Base-by-base conservation (phyloP, 2,329 filamentous ascomycete species). In the Hortaea werneckii region DNA sequence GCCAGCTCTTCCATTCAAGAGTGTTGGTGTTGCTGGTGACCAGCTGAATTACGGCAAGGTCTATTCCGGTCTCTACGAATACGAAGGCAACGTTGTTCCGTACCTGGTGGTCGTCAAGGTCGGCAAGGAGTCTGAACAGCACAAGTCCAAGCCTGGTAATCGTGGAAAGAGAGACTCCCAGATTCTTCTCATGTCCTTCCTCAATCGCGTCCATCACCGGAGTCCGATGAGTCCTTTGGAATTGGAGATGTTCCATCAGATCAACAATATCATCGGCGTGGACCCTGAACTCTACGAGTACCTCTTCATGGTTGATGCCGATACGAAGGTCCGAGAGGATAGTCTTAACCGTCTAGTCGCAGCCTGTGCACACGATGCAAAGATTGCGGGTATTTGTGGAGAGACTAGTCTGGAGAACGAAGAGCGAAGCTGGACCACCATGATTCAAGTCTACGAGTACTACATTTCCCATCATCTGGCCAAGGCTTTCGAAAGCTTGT, bases 401-500 rank as follows among this genome's bases (percentile, higher is more conserved):
- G 92, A 98, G 66, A 98, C 92, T 1, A 92, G 83, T 66, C 74
- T 98, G 59, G 86, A 95, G 64, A 98, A 98, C 60, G 90, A 95
- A 65, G 87, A 95, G 58, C 78, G 83, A 55, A 89, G 83, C 59
- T 96, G 89, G 88, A 95, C 87, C 87, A 98, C 92, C 9, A 98
- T 98, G 92, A 98, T 98, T 60, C 92, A 98, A 66, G 92, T 98
- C 54, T 98, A 98, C 70, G 92, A 98, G 67, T 98, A 98, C 74
- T 98, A 89, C 67, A 98, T 98, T 62, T 96, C 92, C 29, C 92
- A 98, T 75, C 85, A 98, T 68, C 72, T 98, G 65, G 76, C 92
- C 44, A 98, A 98, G 72, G 87, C 92, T 51, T 98, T 98, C 63
- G 92, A 98, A 66, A 95, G 88, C 50, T 79, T 98, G 50, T 98